These are phyloP conservation scores for Solanum sejunctum DNA, from an alignment of 257 asterid genomes.

Conservation along the genomic window DNA sequence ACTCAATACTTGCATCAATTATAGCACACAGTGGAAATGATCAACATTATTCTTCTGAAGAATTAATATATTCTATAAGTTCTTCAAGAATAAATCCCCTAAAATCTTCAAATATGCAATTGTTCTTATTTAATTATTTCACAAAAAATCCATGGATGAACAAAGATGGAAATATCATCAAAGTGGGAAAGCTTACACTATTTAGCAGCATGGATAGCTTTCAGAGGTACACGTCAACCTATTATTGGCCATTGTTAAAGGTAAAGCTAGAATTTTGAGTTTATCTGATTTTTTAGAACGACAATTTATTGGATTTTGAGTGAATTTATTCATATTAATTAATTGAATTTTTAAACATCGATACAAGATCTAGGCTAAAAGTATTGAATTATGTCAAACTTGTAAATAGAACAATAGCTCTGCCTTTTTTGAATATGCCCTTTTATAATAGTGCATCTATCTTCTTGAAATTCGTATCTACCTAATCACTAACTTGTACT, in stretches of 20 bases:
- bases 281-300: no score
- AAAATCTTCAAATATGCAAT: conserved; percentile 8
- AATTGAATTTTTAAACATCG: no score
- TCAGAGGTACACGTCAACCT: conserved; percentile 25
- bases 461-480: no score
- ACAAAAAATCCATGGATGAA: conserved; percentile 1
- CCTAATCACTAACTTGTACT: background rate
- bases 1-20: conserved; percentile 31
- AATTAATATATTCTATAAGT: conserved; percentile 31
- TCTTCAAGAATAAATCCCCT: conserved; percentile 35
- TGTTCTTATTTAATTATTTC: conserved; percentile 15
- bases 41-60: background rate
- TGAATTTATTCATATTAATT: no score
- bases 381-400: no score
- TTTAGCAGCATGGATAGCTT: conserved; percentile 33
- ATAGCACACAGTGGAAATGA: background rate
- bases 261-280: background rate
- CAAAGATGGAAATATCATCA: conserved; percentile 17
- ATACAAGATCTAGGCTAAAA: no score
- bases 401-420: no score
- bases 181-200: background rate
- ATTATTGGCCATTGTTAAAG: conserved; percentile 28
- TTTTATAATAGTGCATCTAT: no score
- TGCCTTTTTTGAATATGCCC: no score
- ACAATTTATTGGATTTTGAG: no score